A percentile compares a stretch with the other conserved stretches of the same genome.
Conservation (phyloP, 257 asterid genomes). For the Lycium barbarum region DNA sequence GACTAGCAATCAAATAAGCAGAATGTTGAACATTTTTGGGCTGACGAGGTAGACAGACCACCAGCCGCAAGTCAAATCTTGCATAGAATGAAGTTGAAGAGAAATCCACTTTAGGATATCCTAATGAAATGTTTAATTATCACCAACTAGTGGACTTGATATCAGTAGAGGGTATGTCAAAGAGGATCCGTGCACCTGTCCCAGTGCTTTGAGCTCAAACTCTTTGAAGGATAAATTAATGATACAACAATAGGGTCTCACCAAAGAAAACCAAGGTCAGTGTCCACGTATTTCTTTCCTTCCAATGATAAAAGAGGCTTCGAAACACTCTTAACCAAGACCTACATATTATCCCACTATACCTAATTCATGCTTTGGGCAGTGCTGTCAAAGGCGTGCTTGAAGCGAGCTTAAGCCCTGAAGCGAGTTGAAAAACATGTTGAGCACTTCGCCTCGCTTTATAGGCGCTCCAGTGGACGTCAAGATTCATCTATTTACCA, state of each 20-base stretch:
- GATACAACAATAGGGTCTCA: slow-evolving; percentile 12
- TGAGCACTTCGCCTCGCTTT: too few species aligned
- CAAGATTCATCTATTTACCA: too few species aligned
- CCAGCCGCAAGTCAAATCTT: background rate
- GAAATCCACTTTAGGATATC: background rate
- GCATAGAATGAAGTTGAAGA: background rate
- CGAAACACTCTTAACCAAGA: background rate
- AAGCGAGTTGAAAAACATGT: too few species aligned
- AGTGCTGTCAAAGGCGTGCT: too few species aligned
- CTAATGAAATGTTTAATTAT: background rate
- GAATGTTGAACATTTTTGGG: background rate
- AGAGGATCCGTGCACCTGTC: background rate
- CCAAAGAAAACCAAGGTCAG: background rate
- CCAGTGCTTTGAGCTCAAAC: background rate
- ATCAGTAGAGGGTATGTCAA: background rate
- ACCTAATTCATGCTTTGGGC: background rate
- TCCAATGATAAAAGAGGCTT: slow-evolving; percentile 5
- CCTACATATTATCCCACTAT: background rate
- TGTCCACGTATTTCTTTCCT: background rate
- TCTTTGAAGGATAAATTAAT: background rate
- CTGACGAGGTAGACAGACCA: background rate
- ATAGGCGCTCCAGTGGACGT: too few species aligned
- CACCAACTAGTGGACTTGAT: too few species aligned
- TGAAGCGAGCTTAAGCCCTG: too few species aligned
- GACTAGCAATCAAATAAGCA: background rate